Evolutionary conservation across 345 rosid species (phyloP).

Genomic region (Alliaria petiolata): DNA sequence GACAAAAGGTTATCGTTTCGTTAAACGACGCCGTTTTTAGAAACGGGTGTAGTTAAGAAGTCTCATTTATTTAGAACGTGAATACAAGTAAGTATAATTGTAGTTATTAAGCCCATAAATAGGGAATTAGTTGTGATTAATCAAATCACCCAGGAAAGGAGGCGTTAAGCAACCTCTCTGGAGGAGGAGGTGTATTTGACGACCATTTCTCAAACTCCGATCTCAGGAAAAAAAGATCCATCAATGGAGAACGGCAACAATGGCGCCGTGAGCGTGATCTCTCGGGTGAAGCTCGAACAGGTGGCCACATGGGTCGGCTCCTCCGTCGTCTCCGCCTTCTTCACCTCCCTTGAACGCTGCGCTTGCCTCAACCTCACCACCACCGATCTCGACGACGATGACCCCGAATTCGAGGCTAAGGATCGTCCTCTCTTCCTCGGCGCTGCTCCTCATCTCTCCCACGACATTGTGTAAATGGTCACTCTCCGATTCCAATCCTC

Average conservation of each 20-base stretch:
- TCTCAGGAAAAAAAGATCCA: too few relatives aligned
- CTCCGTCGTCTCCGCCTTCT: constrained; percentile 68
- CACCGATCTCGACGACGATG: constrained; percentile 52
- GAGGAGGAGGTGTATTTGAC: too few relatives aligned
- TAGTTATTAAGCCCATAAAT: not conserved
- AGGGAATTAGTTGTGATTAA: not conserved
- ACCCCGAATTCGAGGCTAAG: constrained; percentile 29
- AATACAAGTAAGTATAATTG: not conserved
- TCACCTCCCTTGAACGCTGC: constrained; percentile 72
- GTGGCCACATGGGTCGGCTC: constrained; percentile 59
- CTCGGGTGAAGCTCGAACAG: constrained; percentile 39
- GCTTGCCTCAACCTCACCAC: constrained; percentile 72
- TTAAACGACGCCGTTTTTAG: not conserved
- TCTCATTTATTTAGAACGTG: not conserved
- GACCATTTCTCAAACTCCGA: too few relatives aligned
- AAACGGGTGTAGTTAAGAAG: not conserved
- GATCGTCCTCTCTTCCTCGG: constrained; percentile 47
- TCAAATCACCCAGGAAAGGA: not conserved
- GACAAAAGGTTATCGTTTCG: not conserved
- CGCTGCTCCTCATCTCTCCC: constrained; percentile 12
- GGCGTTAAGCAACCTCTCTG: too few relatives aligned
- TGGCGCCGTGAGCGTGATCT: constrained; percentile 25
- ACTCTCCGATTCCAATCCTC: not conserved
- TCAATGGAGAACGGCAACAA: constrained; percentile 10
- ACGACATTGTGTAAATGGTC: constrained; percentile 11